phyloP scores from a whole-genome alignment of 441 rosid species.

The Adansonia madagascariensis region DNA sequence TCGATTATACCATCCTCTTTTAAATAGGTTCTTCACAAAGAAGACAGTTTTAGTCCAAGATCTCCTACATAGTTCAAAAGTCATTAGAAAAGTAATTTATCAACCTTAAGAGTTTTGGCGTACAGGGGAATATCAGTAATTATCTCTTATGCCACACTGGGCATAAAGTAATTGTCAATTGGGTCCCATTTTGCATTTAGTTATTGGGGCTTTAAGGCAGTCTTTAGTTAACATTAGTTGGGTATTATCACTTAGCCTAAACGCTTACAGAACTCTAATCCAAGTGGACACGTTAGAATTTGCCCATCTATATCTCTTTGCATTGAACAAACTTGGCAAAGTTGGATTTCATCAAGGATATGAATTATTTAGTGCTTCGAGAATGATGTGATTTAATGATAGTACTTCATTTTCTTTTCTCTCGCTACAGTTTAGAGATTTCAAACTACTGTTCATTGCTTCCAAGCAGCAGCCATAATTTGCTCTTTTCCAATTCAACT shows the following conservation, averaged over 20 bases:
- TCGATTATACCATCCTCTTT: not conserved
- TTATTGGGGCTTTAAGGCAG: not conserved
- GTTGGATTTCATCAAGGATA: not conserved
- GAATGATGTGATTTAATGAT: not conserved
- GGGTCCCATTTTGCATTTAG: not conserved
- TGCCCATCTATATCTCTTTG: not conserved
- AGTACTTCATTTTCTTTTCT: not conserved
- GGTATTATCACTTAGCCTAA: not conserved
- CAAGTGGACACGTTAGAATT: not conserved
- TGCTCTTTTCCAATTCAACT: not conserved
- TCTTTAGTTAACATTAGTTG: not conserved
- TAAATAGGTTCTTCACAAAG: not conserved
- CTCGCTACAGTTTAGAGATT: not conserved
- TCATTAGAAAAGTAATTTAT: not conserved
- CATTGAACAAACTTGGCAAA: not conserved
- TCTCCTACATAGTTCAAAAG: not conserved
- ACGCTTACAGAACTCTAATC: not conserved
- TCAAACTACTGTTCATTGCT: not conserved
- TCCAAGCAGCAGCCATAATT: not conserved
- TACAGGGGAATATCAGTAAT: not conserved
- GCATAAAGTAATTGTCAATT: not conserved
- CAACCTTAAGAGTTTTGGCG: not conserved
- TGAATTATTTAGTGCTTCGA: constrained; percentile 9
- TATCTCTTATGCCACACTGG: not conserved
- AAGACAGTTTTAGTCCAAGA: not conserved